Evolutionary conservation across 2,329 filamentous ascomycete species (phyloP), one percentile per base, ranked within the genome.

Genomic region (Botrytis aclada): DNA sequence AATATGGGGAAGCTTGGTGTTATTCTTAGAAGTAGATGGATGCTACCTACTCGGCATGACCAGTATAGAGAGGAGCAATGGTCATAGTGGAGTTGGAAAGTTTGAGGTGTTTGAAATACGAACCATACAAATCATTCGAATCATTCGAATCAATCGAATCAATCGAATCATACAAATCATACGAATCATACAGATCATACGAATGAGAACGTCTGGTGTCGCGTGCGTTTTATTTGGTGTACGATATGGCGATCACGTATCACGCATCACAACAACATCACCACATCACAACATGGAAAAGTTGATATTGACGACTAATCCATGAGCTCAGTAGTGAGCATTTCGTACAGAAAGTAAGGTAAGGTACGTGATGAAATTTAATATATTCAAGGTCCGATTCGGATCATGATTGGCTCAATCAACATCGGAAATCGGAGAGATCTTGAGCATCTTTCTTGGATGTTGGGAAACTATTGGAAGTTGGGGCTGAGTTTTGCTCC

Each of bases 261-360:
- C 45, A 47, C 20, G 18, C 20, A 47, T 47, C 47, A 51, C 7
- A 47, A 47, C 22, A 47, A 16, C 45, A 47, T 8, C n/a, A 58
- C 54, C n/a, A 37, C 58, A 41, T 41, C 58, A 60, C 32, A 25
- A 25, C 58, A 37, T 37, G 3, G 9, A 16, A n/a, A 61, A 18
- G 58, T n/a, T 56, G 51, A 56, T 56, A 56, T 32, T 5, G 34
- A n/a, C 34, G 20, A 25, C 22, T 61, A 39, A 37, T 14, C 58
- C 58, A 2, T 18, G 1, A n/a, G 34, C 61, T 41, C 39, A 18
- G 20, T 63, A 45, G n/a, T 25, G n/a, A 32, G 41, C 22, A 56
- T 67, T 56, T 39, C 64, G 45, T 67, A 54, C 64, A 56, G 64
- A 63, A 47, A 29, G 64, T 54, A 66, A 39, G 56, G 56, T 60